A percentile compares a stretch with the other conserved stretches of the same genome.
These are phyloP conservation scores for Syncephalastrum racemosum DNA, from an alignment of 371 early-diverging fungal genomes.

Conservation along the genomic window DNA sequence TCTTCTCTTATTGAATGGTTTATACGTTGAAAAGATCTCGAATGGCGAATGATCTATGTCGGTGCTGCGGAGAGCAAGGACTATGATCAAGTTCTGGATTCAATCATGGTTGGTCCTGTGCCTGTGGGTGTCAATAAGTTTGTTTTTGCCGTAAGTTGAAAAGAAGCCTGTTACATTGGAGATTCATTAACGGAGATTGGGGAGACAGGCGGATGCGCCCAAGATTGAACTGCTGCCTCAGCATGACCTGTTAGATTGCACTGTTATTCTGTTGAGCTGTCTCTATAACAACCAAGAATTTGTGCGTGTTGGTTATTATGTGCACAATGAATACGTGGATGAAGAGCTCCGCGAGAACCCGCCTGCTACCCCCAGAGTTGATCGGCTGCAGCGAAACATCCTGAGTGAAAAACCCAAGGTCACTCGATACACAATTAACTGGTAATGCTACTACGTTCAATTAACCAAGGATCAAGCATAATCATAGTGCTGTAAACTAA, in stretches of 20 bases:
- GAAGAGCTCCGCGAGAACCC: conserved; percentile 40
- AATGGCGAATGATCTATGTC: conserved; percentile 96
- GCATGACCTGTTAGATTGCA: conserved; percentile 82
- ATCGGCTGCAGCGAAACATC: conserved; percentile 80
- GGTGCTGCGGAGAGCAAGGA: conserved; percentile 81
- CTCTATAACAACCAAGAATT: conserved; percentile 89
- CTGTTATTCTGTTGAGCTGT: conserved; percentile 89
- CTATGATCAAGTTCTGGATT: conserved; percentile 93
- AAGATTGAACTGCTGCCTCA: conserved; percentile 72
- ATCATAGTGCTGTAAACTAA: no score
- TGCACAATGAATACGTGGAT: conserved; percentile 91
- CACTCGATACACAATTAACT: conserved; percentile 61
- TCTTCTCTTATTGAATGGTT: conserved; percentile 1
- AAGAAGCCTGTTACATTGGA: neutral
- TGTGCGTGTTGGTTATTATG: conserved; percentile 95
- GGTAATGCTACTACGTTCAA: conserved; percentile 19
- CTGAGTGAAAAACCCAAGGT: conserved; percentile 94
- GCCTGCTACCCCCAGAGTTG: conserved; percentile 55
- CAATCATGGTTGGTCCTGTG: conserved; percentile 94
- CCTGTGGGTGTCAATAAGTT: conserved; percentile 97
- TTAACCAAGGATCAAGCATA: no score
- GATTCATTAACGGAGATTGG: neutral
- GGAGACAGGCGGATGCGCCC: conserved; percentile 66
- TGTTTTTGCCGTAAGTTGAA: conserved; percentile 71
- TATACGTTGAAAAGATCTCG: conserved; percentile 70